phyloP scores from a whole-genome alignment of 129 eudicot species.

The Flaveria bidentis region DNA sequence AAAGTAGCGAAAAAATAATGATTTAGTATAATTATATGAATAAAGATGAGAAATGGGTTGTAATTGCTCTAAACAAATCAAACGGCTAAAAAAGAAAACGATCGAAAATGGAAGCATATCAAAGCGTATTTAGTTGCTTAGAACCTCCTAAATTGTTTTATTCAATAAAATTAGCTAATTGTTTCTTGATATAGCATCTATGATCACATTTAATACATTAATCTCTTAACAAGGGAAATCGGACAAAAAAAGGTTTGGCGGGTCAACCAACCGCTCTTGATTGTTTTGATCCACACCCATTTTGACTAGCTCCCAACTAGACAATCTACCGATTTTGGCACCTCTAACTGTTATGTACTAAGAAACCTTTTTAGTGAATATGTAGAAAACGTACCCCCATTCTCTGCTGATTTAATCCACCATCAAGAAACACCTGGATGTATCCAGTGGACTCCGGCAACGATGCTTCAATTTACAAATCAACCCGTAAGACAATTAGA shows the following conservation, averaged over 20 bases:
- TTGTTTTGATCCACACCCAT: slow-evolving; percentile 10
- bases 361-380: slow-evolving; percentile 1
- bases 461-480: slow-evolving; percentile 40
- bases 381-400: slow-evolving; percentile 79
- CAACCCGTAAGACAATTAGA: slow-evolving; percentile 22
- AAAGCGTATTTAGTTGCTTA: background rate
- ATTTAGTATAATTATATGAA: too few relatives aligned
- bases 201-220: background rate
- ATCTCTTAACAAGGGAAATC: background rate
- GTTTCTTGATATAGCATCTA: background rate
- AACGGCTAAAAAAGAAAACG: background rate
- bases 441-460: slow-evolving; percentile 80
- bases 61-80: background rate
- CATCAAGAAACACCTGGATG: slow-evolving; percentile 96
- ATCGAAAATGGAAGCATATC: background rate
- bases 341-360: slow-evolving; percentile 8
- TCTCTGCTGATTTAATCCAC: slow-evolving; percentile 96
- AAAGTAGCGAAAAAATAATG: too few relatives aligned
- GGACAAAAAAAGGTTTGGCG: background rate
- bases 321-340: background rate
- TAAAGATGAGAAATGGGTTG: too few relatives aligned
- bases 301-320: background rate
- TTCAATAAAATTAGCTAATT: background rate
- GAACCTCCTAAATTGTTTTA: background rate
- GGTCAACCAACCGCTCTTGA: too few relatives aligned